These are phyloP conservation scores for Plasmodium malariae DNA, from an alignment of 169 alveolate species.

Conservation along the genomic window DNA sequence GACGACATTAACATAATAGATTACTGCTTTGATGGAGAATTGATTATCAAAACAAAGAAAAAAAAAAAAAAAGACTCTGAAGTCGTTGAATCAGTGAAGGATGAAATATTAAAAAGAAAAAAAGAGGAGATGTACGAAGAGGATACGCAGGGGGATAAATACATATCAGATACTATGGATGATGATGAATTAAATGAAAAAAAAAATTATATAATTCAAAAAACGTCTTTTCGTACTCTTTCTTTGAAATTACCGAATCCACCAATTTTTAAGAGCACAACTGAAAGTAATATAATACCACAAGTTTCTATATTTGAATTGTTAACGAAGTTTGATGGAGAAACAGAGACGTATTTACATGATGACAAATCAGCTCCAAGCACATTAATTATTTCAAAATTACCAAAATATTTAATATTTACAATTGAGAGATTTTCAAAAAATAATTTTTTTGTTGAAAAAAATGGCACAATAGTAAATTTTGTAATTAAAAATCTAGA, in stretches of 20 bases:
- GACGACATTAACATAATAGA: constrained; percentile 44
- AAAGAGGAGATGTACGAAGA: background rate
- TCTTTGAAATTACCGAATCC: constrained; percentile 89
- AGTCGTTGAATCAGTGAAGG: background rate
- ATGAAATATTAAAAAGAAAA: background rate
- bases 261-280: constrained; percentile 95
- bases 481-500: constrained; percentile 96
- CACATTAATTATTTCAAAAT: constrained; percentile 80
- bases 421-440: constrained; percentile 95
- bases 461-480: constrained; percentile 98
- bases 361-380: constrained; percentile 53
- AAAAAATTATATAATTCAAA: constrained; percentile 36
- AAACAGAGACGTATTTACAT: constrained; percentile 89
- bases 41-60: constrained; percentile 61
- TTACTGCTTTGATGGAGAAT: constrained; percentile 74
- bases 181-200: constrained; percentile 77
- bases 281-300: constrained; percentile 92
- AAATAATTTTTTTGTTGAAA: constrained; percentile 97
- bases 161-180: background rate
- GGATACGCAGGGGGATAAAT: background rate
- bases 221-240: constrained; percentile 80
- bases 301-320: constrained; percentile 93
- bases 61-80: constrained; percentile 7
- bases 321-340: constrained; percentile 96
- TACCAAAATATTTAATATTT: constrained; percentile 94